Evolutionary conservation across 176 grass and related monocot species (phyloP), one percentile per base, ranked within the genome.

Genomic region (Carex cristatella): DNA sequence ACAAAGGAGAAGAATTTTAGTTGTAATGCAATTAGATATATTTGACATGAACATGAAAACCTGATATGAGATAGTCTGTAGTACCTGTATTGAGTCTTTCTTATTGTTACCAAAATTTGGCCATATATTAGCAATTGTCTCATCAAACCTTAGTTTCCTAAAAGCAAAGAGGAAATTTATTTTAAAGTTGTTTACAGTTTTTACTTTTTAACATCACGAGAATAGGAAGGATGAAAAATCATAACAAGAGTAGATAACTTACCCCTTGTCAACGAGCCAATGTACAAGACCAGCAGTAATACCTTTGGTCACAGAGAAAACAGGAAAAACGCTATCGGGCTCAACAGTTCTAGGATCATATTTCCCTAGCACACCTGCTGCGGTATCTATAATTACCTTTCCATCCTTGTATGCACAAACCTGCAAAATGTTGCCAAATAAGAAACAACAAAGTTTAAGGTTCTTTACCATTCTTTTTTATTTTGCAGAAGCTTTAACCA

Each of bases 231-330:
- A n/a, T 69, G 8, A 14, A 57, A 58, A 33, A 61, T 78, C 10
- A 44, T 77, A 31, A 59, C 61, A 81, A 63, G 40, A 70, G 44
- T 35, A 56, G 46, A 40, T 65, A 82, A 35, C 86, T 86, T 84
- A 99, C 96, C 81, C 90, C 83, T 99, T 89, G 23, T 99, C 93
- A 69, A 95, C 93, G 64, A 99, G 96, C 91, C 93, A 99, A 84
- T 99, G 96, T 63, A 95, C 85, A 85, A 99, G 88, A 56, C 93
- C 93, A 82, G 96, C 93, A 85, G 96, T 95, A 58, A 99, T 91
- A 72, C 93, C 96, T 91, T 99, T 99, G 57, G 96, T 99, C 67
- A 87, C 93, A 7, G 96, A 99, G 81, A 99, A 99, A 94, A 99
- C 93, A 83, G 93, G 91, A 92, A 98, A 99, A 40, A 99, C 88